Base-by-base conservation (phyloP, 2,329 filamentous ascomycete species). In the Verticillium klebahnii region DNA sequence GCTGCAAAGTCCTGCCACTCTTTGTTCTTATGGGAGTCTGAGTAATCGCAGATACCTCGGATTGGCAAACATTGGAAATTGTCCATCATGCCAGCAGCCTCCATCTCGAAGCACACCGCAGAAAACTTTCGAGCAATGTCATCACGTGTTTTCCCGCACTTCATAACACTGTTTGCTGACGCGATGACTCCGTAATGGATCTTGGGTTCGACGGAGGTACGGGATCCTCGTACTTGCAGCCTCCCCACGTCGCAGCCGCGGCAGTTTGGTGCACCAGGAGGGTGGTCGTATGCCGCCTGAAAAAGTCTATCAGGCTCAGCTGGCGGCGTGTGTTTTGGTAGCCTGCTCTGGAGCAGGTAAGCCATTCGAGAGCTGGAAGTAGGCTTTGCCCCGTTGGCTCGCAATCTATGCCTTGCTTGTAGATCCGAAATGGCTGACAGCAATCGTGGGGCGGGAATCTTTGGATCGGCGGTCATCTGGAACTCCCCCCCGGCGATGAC, bases 11-110 rank as follows among this genome's bases (percentile, higher is more conserved):
- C 25, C 17, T 75, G 71, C 75, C 73, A 77, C 5, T 29, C 11
- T 2, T 77, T 71, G 25, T 69, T 72, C 60, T 77, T 77, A 58
- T 77, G 73, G 0, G 68, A 71, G 60, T 78, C 75, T 2, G 73
- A 69, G 50, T 77, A 77, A 59, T 75, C 71, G 39, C 71, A 77
- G 1, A 77, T 73, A 0, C 74, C 73, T 0, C 73, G 69, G 8
- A 78, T 72, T 0, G 72, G 67, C 0, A 77, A 40, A 52, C 71
- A 75, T 0, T 69, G 69, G 2, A 73, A 60, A 0, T 61, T 60
- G 1, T 64, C 61, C 39, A 63, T 64, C 0, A 69, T 23, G 0
- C 71, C 69, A 1, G 70, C 67, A 0, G 63, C 69, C 17, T 72
- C 70, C 66, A 70, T 72, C 60, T 72, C 70, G 11, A 72, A 66